phyloP scores from a whole-genome alignment of 192 early-diverging fungal genomes.

The Paraglomus brasilianum region DNA sequence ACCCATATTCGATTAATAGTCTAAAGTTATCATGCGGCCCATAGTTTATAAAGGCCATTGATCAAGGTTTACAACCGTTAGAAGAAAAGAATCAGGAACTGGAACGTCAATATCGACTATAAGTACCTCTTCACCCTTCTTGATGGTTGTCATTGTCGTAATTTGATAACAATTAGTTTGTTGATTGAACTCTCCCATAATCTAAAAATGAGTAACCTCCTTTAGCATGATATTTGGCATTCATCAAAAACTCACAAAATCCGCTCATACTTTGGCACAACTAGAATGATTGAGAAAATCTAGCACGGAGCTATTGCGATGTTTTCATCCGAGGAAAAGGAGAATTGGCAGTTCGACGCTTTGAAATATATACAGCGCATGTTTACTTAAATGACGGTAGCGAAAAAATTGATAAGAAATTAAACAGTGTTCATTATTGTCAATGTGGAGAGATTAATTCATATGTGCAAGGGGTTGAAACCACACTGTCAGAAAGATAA shows the following conservation, averaged over 20 bases:
- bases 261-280: slow-evolving; percentile 53
- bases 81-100: no score
- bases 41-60: slow-evolving; percentile 56
- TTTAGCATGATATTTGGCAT: background rate
- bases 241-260: slow-evolving; percentile 32
- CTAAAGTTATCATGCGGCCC: slow-evolving; percentile 58
- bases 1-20: slow-evolving; percentile 58
- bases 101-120: background rate
- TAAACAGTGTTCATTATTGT: no score
- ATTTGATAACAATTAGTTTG: slow-evolving; percentile 62
- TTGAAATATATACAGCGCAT: slow-evolving; percentile 57
- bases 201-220: slow-evolving; percentile 32
- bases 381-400: slow-evolving; percentile 43
- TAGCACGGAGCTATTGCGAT: slow-evolving; percentile 74
- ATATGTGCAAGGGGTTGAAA: no score
- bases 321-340: slow-evolving; percentile 41
- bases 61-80: background rate
- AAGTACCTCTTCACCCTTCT: slow-evolving; percentile 55
- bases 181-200: slow-evolving; percentile 50
- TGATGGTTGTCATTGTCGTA: slow-evolving; percentile 55
- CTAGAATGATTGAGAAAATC: slow-evolving; percentile 75
- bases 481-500: no score
- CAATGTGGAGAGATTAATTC: no score
- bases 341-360: slow-evolving; percentile 29
- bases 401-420: background rate